Conservation (phyloP, 208 protist species). For the Novymonas esmeraldas region DNA sequence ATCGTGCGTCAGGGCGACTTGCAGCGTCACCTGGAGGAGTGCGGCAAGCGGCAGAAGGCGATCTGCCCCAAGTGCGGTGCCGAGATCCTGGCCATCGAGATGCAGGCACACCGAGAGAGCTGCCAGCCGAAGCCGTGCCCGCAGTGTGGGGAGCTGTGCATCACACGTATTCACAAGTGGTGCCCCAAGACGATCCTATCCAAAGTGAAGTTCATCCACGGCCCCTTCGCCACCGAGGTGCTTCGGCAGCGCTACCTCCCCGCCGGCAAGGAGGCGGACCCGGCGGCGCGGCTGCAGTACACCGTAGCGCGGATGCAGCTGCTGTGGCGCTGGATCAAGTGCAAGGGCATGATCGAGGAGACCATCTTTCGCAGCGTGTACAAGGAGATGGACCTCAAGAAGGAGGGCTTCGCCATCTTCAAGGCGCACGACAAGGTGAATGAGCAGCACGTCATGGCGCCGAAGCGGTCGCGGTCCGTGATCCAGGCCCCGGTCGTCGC, state of each 20-base stretch:
- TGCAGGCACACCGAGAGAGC: constrained; percentile 74
- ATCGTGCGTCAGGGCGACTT: constrained; percentile 80
- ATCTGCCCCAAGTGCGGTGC: constrained; percentile 81
- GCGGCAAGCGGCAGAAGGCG: constrained; percentile 66
- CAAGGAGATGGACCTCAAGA: constrained; percentile 90
- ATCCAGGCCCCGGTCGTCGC: constrained; percentile 69
- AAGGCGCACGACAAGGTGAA: constrained; percentile 85
- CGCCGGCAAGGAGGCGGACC: constrained; percentile 25
- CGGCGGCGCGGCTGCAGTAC: constrained; percentile 38
- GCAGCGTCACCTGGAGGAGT: constrained; percentile 81
- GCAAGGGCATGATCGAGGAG: constrained; percentile 77
- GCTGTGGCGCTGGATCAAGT: constrained; percentile 87
- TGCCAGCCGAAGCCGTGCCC: constrained; percentile 73
- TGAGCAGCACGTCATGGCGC: constrained; percentile 70
- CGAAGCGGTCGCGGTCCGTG: constrained; percentile 73
- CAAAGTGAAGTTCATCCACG: constrained; percentile 34
- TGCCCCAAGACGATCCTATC: constrained; percentile 59
- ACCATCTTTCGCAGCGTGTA: constrained; percentile 79
- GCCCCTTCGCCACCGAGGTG: constrained; percentile 71
- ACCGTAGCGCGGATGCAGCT: constrained; percentile 83
- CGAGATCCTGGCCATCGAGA: constrained; percentile 66
- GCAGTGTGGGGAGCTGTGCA: constrained; percentile 79
- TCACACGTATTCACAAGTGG: constrained; percentile 86
- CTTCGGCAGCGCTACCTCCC: constrained; percentile 47
- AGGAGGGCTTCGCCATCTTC: constrained; percentile 88